Evolutionary conservation across 768 basidiomycete genomes (phyloP).

Genomic region (Leucocoprinus leucothites): DNA sequence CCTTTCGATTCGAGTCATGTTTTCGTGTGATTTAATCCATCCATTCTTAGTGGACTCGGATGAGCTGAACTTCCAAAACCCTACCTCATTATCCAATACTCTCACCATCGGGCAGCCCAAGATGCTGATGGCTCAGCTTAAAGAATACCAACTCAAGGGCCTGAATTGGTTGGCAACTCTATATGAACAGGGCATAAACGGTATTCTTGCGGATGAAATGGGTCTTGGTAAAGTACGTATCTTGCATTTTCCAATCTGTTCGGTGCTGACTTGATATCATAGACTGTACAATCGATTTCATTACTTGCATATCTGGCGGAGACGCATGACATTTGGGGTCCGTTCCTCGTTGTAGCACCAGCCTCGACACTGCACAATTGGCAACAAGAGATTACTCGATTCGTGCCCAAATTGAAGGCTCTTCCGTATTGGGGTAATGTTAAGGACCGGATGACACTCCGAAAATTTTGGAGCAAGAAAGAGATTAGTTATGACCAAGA

Average conservation of each 20-base stretch:
- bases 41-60: constrained; percentile 77
- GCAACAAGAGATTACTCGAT: constrained; percentile 97
- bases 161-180: constrained; percentile 97
- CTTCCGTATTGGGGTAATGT: constrained; percentile 98
- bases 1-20: neutral
- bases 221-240: constrained; percentile 76
- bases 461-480: constrained; percentile 98
- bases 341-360: constrained; percentile 96
- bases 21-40: constrained; percentile 5
- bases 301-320: constrained; percentile 94
- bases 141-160: constrained; percentile 98
- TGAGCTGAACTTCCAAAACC: constrained; percentile 99
- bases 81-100: constrained; percentile 81
- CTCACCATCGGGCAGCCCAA: constrained; percentile 88
- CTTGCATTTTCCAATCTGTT: neutral
- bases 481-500: constrained; percentile 94
- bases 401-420: constrained; percentile 91
- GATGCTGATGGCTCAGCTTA: constrained; percentile 95
- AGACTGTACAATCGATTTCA: constrained; percentile 98
- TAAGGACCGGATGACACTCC: constrained; percentile 89
- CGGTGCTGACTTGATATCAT: constrained; percentile 5
- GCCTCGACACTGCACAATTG: constrained; percentile 98
- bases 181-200: constrained; percentile 99
- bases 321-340: constrained; percentile 98
- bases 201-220: constrained; percentile 99